Evolutionary conservation across 1,284 basidiomycete genomes (phyloP), one percentile per base, ranked within the genome.

Genomic region (Cryptococcus amylolentus): DNA sequence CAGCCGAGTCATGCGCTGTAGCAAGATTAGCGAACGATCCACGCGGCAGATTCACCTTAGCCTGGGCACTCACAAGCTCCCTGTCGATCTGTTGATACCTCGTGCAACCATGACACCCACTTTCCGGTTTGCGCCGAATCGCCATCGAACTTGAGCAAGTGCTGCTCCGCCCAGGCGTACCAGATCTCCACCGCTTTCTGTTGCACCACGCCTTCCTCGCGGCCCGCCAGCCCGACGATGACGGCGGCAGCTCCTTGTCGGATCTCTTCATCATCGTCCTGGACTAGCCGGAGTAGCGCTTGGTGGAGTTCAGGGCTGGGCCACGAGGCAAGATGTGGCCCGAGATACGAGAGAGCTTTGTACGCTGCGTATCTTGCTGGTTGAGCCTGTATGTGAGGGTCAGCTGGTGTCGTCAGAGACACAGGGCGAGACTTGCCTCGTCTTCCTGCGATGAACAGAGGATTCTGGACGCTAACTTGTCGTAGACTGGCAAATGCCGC

Each of bases 231-330:
- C 14, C n/a, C 44, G 12, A 49, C 28, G 27, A 77, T 59, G 37
- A 72, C 67, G 3, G 49, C 53, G 5, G 62, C 57, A 0, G 70
- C 66, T 1, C 57, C 66, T 8, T 54, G 20, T 13, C 72, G 69
- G 40, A 76, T 65, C 12, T 69, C 69, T 26, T 71, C 65, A 53
- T 75, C 72, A 60, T 77, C 75, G 51, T 77, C 75, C 48, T 73
- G 66, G 7, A 75, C 51, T 13, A 76, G 53, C 2, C 67, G 57
- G 1, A 71, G 53, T 2, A 73, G 61, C 8, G 67, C 42, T 27
- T 52, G 57, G 41, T 69, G 67, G 8, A 63, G 31, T 40, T n/a
- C 18, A 52, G 53, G 7, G 31, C 58, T 27, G 4, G 44, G 35
- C 3, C 51, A n/a, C 1, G 44, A n/a, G 50, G 65, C 62, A 1